Base-by-base conservation (phyloP, 129 eudicot genomes). In the Helianthus tuberosus region DNA sequence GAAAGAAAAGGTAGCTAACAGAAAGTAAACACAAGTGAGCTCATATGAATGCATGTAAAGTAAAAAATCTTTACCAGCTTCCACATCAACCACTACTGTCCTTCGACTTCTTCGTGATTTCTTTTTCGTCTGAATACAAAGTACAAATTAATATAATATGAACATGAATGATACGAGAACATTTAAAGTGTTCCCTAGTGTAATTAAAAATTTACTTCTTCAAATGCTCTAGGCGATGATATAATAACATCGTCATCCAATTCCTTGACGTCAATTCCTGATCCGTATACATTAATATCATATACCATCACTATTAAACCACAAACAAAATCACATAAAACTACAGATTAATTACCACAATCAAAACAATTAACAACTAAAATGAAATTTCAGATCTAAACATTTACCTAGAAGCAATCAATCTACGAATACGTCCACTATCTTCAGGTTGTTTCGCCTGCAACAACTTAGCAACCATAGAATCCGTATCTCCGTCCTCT, bases 151-250 rank as follows among this genome's bases (percentile, higher is more conserved):
- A 27, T 50, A 41, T 50, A 41, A 69, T 17, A 75, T 13, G 72
- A 51, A 15, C 11, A 35, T 0, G 5, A 43, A 41, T 68, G 61
- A 27, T 60, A 29, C 11, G 13, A 60, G 5, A 72, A 70, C 17
- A 65, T 38, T 7, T 32, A 7, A n/a, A n/a, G 64, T 23, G 54
- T 72, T 54, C 12, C 60, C 35, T 62, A 32, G 69, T 20, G 47
- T 73, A 64, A 66, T 11, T 0, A 13, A 63, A 0, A 11, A 46
- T 60, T n/a, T 82, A 90, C 98, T 78, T 83, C 89, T 39, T 85
- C 91, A 75, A 94, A 88, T 55, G 93, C 97, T 76, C 87, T 81
- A 0, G 97, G 96, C 20, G 98, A 90, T 60, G 93, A 90, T 57
- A 94, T 79, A 41, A 83, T 47, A 29, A 88, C 91, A 77, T 88